A percentile compares a stretch with the other conserved stretches of the same genome.
These are phyloP conservation scores for Rhododendron ovatum DNA, from an alignment of 148 eudicot species.

Conservation along the genomic window DNA sequence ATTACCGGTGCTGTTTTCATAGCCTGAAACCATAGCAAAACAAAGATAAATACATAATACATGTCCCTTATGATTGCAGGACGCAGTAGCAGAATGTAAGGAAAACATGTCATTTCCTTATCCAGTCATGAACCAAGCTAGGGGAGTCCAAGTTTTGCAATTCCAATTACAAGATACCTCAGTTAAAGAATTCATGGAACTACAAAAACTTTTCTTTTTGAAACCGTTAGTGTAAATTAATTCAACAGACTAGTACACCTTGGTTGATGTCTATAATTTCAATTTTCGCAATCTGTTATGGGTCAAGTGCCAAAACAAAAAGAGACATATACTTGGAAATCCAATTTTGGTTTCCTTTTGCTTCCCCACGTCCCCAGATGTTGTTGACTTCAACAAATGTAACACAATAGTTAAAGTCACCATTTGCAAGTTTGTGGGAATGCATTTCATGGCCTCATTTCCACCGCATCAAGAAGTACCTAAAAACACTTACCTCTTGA, in stretches of 20 bases:
- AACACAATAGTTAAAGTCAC: background rate
- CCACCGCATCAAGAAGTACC: background rate
- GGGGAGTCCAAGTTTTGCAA: background rate
- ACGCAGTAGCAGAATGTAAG: background rate
- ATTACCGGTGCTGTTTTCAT: constrained; percentile 50
- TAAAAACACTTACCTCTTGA: background rate
- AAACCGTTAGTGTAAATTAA: background rate
- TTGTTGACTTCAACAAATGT: background rate
- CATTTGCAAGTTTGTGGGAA: background rate
- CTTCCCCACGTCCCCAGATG: background rate
- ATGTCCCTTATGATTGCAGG: background rate
- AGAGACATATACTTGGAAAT: background rate
- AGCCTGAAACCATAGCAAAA: constrained; percentile 44
- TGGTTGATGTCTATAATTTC: background rate
- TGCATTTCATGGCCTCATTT: background rate
- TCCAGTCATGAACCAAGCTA: background rate
- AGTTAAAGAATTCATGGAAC: background rate
- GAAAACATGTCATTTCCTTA: background rate
- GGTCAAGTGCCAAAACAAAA: background rate
- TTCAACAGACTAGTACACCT: background rate
- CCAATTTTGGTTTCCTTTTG: background rate
- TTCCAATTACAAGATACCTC: background rate
- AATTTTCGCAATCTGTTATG: background rate
- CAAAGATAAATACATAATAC: background rate
- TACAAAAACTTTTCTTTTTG: background rate